Evolutionary conservation across 108 stramenopile genomes (phyloP).

Genomic region (Parmales sp.): DNA sequence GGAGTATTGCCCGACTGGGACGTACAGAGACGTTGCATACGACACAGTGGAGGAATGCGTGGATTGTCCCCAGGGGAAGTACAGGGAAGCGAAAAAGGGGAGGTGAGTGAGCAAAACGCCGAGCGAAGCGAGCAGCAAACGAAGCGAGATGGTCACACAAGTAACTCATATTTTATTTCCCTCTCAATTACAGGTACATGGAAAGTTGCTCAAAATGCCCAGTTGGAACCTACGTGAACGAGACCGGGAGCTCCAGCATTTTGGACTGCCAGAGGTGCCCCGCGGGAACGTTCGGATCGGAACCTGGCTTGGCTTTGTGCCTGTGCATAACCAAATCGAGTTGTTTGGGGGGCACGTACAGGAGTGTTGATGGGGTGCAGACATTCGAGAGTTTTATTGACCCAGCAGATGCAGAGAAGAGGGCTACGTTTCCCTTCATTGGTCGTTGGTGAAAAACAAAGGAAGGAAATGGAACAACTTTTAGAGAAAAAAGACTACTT

Average conservation of each 20-base stretch:
- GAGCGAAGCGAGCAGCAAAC: no score
- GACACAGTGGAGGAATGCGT: conserved; percentile 35
- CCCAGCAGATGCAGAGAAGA: conserved; percentile 45
- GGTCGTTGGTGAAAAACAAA: conserved; percentile 11
- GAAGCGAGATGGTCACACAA: no score
- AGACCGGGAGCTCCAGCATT: conserved; percentile 19
- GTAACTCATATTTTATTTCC: no score
- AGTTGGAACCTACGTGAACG: conserved; percentile 24
- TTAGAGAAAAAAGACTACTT: no score
- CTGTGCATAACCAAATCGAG: conserved; percentile 27
- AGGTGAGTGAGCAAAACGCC: no score
- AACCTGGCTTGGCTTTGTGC: conserved; percentile 26
- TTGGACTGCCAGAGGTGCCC: conserved; percentile 34
- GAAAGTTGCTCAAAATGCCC: conserved; percentile 39
- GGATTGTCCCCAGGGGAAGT: conserved; percentile 39
- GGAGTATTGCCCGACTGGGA: conserved; percentile 45
- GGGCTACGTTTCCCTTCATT: background rate
- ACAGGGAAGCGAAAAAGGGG: conserved; percentile 35
- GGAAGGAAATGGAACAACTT: no score
- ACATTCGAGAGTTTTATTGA: conserved; percentile 20
- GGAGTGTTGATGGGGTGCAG: conserved; percentile 1
- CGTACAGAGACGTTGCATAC: conserved; percentile 42
- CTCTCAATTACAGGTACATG: conserved; percentile 19
- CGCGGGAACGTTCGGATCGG: conserved; percentile 29
- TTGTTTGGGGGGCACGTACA: no score